Evolutionary conservation across 257 asterid species (phyloP), one percentile per base, ranked within the genome.

Genomic region (Henckelia pumila): DNA sequence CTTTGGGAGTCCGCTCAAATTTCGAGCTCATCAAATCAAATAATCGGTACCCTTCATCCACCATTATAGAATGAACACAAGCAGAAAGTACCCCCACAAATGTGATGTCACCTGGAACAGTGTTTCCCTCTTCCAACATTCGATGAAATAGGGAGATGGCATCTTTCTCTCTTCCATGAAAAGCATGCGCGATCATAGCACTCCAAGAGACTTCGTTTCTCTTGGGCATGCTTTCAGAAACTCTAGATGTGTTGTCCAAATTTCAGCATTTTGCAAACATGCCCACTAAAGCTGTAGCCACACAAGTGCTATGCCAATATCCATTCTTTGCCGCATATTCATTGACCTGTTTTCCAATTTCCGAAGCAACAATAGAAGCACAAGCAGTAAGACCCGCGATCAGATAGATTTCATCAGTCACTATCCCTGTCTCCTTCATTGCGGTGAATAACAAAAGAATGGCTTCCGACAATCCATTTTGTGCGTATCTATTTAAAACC

Each of bases 191-290:
- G 76, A 92, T 88, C 93, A 92, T 86, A 40, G 96, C 71, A 77
- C 89, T 92, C 98, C 98, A 92, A 44, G 97, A 81, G 29, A 88
- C 98, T 75, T 82, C 88, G 50, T 89, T 89, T 68, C 74, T 88
- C 26, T 62, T 71, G 26, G 93, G 84, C 95, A 89, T 88, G 23
- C 53, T 67, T 29, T 80, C 84, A 56, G 89, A 92, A 17, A 88
- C 86, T 32, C 74, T 75, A 29, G 82, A 76, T 26, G 97, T 91
- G 19, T 56, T 28, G 24, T 82, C 93, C 71, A 92, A 40, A 65
- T 76, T 79, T 13, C 97, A 97, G 47, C 95, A 92, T 76, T 92
- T 92, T 0, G 98, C 80, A 59, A 87, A 88, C 97, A 92, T 92
- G 73, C 88, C 98, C 52, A 92, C 84, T 68, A 92, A 74, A 57